These are phyloP conservation scores for Cadophora sp. DNA, from an alignment of 2,329 filamentous ascomycete species.

Conservation along the genomic window DNA sequence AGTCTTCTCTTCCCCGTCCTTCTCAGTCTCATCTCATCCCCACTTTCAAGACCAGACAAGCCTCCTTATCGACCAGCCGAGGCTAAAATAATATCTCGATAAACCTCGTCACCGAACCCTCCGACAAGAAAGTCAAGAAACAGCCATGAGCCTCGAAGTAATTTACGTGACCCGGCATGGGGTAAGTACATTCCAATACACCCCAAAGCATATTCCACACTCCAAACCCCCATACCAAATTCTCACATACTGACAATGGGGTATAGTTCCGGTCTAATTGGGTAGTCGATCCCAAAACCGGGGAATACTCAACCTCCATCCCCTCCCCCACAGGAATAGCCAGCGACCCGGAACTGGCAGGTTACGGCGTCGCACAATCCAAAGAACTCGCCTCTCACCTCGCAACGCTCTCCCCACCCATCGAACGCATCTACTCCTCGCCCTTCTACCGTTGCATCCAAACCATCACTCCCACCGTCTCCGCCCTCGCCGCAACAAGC, in stretches of 20 bases:
- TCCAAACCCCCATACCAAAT: conserved; percentile 27
- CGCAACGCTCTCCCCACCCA: conserved; percentile 64
- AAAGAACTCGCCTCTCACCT: conserved; percentile 76
- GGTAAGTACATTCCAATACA: conserved; percentile 56
- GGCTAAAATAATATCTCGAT: conserved; percentile 12
- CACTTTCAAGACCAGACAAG: conserved; percentile 7
- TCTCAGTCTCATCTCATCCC: background rate
- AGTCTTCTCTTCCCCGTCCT: background rate
- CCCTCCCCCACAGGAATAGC: conserved; percentile 86
- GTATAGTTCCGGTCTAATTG: conserved; percentile 87
- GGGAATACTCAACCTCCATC: conserved; percentile 76
- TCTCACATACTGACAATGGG: conserved; percentile 24
- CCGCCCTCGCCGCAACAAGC: conserved; percentile 47
- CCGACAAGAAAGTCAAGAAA: conserved; percentile 15
- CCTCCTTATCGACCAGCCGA: conserved; percentile 19
- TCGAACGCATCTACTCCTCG: conserved; percentile 81
- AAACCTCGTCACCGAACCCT: conserved; percentile 20
- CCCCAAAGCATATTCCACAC: conserved; percentile 10
- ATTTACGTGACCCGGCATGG: conserved; percentile 80
- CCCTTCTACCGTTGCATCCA: conserved; percentile 90
- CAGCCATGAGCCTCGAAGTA: conserved; percentile 58
- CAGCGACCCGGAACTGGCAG: conserved; percentile 85
- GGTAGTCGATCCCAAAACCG: conserved; percentile 82
- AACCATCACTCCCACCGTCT: conserved; percentile 75
- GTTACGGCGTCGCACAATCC: conserved; percentile 85